Evolutionary conservation across 78 protist species (phyloP).

Genomic region (Pigoraptor vietnamica): DNA sequence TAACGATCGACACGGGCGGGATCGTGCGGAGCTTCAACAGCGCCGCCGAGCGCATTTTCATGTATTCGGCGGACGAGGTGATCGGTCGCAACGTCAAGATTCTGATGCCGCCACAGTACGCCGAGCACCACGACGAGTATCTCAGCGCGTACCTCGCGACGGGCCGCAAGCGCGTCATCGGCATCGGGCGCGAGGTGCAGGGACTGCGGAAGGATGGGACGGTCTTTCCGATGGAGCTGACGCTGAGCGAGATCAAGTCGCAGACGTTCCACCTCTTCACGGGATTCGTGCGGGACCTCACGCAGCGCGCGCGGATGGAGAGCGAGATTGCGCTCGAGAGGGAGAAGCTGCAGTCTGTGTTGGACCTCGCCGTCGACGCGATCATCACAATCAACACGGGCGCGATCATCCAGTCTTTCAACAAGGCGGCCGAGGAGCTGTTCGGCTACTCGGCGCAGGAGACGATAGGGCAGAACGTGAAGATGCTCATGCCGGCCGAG

Average conservation of each 20-base stretch:
- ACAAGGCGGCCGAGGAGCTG: neutral
- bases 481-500: conserved; percentile 22
- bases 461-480: conserved; percentile 13
- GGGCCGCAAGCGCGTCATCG: conserved; percentile 17
- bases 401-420: neutral
- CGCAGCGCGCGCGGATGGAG: neutral
- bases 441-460: neutral
- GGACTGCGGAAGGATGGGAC: neutral
- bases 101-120: conserved; percentile 20
- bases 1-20: neutral
- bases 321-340: neutral
- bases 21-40: neutral
- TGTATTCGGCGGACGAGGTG: neutral
- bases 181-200: neutral
- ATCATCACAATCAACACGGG: neutral
- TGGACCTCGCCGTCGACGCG: neutral
- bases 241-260: neutral
- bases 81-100: conserved; percentile 26
- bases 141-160: conserved; percentile 19
- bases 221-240: neutral
- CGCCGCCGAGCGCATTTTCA: neutral
- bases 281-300: neutral
- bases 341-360: neutral
- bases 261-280: neutral
- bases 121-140: conserved; percentile 36